Percentiles rank a stretch among this genome's conserved stretches.
Evolutionary conservation across 176 grass and related monocot species (phyloP).

Genomic region (Musa acuminata): DNA sequence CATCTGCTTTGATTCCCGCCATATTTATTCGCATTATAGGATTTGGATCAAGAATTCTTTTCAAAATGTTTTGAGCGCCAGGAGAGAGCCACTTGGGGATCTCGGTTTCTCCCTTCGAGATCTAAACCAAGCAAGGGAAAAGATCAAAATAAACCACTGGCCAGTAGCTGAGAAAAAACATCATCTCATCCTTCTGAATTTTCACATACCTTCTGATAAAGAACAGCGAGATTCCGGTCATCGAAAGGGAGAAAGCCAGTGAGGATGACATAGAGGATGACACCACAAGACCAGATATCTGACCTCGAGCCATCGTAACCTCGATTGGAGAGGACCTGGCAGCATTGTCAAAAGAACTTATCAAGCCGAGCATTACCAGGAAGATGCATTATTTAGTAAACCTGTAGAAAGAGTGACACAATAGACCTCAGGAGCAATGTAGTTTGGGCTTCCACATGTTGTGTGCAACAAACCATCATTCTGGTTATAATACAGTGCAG

Average conservation of each 20-base stretch:
- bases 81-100: conserved; percentile 91
- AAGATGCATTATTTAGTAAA: neutral
- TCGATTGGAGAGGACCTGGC: conserved; percentile 76
- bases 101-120: conserved; percentile 48
- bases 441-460: conserved; percentile 90
- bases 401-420: neutral
- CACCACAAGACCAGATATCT: conserved; percentile 93
- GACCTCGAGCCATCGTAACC: conserved; percentile 79
- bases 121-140: conserved; percentile 30
- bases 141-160: conserved; percentile 17
- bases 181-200: neutral
- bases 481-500: conserved; percentile 28
- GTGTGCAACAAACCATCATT: conserved; percentile 92
- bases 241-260: conserved; percentile 81
- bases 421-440: conserved; percentile 80
- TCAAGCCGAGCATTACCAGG: conserved; percentile 7
- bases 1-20: conserved; percentile 54
- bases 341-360: conserved; percentile 21
- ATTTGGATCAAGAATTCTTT: conserved; percentile 63
- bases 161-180: neutral
- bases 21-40: conserved; percentile 60
- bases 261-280: conserved; percentile 86
- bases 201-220: conserved; percentile 26
- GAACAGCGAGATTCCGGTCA: conserved; percentile 55
- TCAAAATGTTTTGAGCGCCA: conserved; percentile 58